Base-by-base conservation (phyloP, 2,329 filamentous ascomycete species). In the Chaetomiaceae sp. region DNA sequence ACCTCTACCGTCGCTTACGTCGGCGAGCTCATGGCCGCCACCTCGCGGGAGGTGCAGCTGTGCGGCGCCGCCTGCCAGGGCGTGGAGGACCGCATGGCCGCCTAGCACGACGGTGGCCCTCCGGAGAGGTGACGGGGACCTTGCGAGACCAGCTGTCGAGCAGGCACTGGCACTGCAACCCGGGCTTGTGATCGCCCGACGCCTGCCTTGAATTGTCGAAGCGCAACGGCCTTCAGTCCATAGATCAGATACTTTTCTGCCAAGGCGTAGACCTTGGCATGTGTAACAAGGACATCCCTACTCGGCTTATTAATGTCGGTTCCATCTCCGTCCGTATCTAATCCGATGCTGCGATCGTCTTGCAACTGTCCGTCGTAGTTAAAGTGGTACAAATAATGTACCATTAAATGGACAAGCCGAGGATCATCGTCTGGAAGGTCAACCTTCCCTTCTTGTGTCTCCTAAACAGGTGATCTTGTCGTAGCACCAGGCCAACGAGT, bases 371-470 rank as follows among this genome's bases (percentile, higher is more conserved):
- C n/a, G 41, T 45, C 41, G 19, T 48, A 44, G 36, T 48, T 24
- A 37, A 44, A 48, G 30, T 48, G 46, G 36, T 45, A 48, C 18
- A 48, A 17, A 37, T 48, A 48, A 37, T 48, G 32, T 41, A 48
- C 36, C 37, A 48, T 48, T 17, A 48, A 43, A 24, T 48, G 36
- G 41, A 44, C 37, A 44, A 48, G 41, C 30, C 36, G 46, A 37
- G 41, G 46, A 17, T 45, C 36, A 37, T 48, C 46, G 27, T 41
- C 46, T 36, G 37, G 46, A 27, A 48, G 46, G 41, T 40, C 8
- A 30, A 48, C 27, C 46, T 38, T 49, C 20, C 42, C 47, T 45
- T 49, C 42, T 42, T 42, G 37, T 45, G 42, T 17, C 47, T 45
- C 42, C 47, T 49, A 34, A 32, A 39, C 3, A 37, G 17, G n/a